Evolutionary conservation across 73 alveolate species (phyloP), one percentile per base, ranked within the genome.

Genomic region (Strombidium stylifer): DNA sequence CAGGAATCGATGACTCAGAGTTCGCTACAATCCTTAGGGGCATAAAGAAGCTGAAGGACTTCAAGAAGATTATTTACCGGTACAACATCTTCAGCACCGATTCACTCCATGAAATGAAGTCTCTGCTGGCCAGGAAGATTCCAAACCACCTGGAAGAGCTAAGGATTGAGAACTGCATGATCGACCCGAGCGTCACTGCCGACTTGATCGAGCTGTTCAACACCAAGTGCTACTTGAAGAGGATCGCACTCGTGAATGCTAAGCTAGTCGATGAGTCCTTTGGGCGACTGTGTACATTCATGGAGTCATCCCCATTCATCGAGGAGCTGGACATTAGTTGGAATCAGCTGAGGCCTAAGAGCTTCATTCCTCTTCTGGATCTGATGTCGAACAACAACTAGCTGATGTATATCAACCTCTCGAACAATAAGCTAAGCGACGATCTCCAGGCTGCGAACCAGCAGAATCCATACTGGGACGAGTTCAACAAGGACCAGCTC

Each of bases 81-180:
- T 20, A 20, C 8, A 60, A 60, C 25, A 60, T 40, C 31, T 40
- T 60, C 12, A 53, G 60, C 2, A 2, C 23, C 6, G 42, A 60
- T 23, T 60, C 74, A n/a, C 16, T 40, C 1, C 36, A 40, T 8
- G 28, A 4, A 16, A 36, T 60, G 2, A 28, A 23, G 42, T 35
- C 47, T 8, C 18, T 60, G 20, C 42, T 60, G 20, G 23, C 8
- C 2, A 60, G 41, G n/a, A n/a, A n/a, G n/a, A n/a, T 60, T 40
- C 74, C 74, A n/a, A n/a, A 60, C 25, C 34, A 60, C 20, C n/a
- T 60, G 28, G 58, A 42, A 15, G 74, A 60, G 35, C 28, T 60
- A 24, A 60, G 74, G 21, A 37, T 60, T 7, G 26, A 40, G 3
- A 60, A 60, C 48, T 60, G 74, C 19, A 60, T 40, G 28, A 41